Base-by-base conservation (phyloP, 768 basidiomycete genomes). In the Aureoboletus auriporus region DNA sequence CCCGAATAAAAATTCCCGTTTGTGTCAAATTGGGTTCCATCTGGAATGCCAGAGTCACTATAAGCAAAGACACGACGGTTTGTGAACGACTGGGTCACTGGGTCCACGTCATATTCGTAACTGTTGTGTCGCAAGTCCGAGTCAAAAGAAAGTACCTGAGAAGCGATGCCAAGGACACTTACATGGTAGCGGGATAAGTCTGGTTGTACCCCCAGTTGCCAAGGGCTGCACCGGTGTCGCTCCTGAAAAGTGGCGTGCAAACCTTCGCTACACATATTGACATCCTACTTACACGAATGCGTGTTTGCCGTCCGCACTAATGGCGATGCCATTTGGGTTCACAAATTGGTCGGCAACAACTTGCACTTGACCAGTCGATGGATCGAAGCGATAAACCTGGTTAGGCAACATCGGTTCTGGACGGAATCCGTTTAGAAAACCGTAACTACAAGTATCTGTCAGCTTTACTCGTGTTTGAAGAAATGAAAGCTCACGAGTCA, bases 341-440 rank as follows among this genome's bases (percentile, higher is more conserved):
- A 77, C 75, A 58, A 91, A 85, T n/a, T 81, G 84, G 53, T 86
- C 84, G 3, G 90, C 88, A 4, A 89, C 85, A 13, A 85, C 83
- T 6, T 79, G 77, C 6, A 91, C 77, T 28, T 76, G 65, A 5
- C 84, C 75, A 1, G 82, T 84, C 2, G 71, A 70, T 11, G 83
- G 80, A 59, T 88, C 80, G 17, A 57, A 58, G n/a, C 56, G 56
- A 39, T 57, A 58, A 17, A 89, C 84, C 55, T 89, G 86, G 47
- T 75, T 82, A 1, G 83, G 86, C 45, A 89, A 60, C 39, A 80
- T 72, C 7, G 84, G 86, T 5, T 68, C 54, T 0, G 84, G 79
- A 42, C 87, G 79, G 73, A 89, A 90, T 41, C 73, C 70, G 49
- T 80, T 79, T 30, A 84, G 46, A 56, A 73, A 84, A 0, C 85